Base-by-base conservation (phyloP, 2,329 filamentous ascomycete species). In the Colletotrichum sp. region DNA sequence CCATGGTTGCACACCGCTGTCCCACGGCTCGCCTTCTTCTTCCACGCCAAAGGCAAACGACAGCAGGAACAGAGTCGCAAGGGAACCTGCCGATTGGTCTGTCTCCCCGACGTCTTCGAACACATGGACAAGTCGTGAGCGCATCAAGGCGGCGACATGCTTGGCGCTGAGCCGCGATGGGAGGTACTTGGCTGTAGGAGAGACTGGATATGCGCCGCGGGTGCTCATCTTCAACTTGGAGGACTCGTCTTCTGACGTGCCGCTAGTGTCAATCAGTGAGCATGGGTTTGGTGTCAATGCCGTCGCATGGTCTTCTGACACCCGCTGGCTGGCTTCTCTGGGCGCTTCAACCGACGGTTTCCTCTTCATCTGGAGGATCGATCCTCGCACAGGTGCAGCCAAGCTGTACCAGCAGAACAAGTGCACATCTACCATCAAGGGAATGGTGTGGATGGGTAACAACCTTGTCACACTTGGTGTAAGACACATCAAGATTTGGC, bases 401-500 rank as follows among this genome's bases (percentile, higher is more conserved):
- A 95, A 90, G 80, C 88, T 99, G 39, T 90, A 96, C 89, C 83
- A 98, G 91, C 89, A 99, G 80, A 92, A 99, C 85, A 95, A 97
- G 83, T 99, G 97, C 85, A 99, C 96, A 8, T 96, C 95, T 21
- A 93, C 92, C 77, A 91, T 99, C 80, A 93, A 93, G 78, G 93
- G 94, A 69, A 98, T 99, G 92, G 90, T 94, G 55, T 99, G 97
- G 96, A 92, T 98, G 85, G 96, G 96, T 13, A 94, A 90, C 79
- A 94, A 87, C 79, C 89, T 99, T 69, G 89, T 99, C 75, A 98
- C 96, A 77, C 92, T 97, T 28, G 97, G 97, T 16, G 94, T 97
- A 68, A 92, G 97, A 30, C 96, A 98, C 85, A 92, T 98, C 83
- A 99, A 98, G 85, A 91, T 98, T 67, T 99, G 97, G 97, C 93